Evolutionary conservation across 2,329 filamentous ascomycete species (phyloP).

Genomic region (Fusarium gaditjirri): DNA sequence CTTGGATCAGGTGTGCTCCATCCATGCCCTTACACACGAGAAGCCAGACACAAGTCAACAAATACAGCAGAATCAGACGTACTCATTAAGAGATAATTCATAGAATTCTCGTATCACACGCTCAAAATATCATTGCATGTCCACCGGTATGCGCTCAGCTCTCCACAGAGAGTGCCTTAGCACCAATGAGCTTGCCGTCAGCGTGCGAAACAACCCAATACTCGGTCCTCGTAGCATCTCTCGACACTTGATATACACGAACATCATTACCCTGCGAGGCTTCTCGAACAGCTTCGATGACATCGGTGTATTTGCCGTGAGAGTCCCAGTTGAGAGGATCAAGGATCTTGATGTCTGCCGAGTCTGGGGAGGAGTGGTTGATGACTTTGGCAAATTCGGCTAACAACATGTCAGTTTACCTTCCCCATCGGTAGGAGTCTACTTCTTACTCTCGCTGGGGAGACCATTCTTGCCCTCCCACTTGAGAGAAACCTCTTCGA

Average conservation of each 20-base stretch:
- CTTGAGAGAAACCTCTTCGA: constrained; percentile 77
- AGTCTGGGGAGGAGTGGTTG: constrained; percentile 62
- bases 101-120: not conserved
- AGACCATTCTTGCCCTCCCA: constrained; percentile 64
- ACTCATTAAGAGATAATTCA: not conserved
- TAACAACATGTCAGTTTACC: constrained; percentile 47
- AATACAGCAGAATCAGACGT: not conserved
- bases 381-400: constrained; percentile 78
- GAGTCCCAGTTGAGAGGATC: constrained; percentile 79
- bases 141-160: constrained; percentile 35
- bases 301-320: constrained; percentile 72
- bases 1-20: not conserved
- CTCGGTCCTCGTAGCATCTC: constrained; percentile 72
- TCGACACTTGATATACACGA: constrained; percentile 77
- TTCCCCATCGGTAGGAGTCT: not conserved
- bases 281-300: constrained; percentile 75
- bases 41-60: not conserved
- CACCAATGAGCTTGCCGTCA: constrained; percentile 74
- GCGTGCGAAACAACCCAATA: constrained; percentile 81
- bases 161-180: constrained; percentile 83
- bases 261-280: constrained; percentile 73
- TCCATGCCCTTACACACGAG: not conserved
- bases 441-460: constrained; percentile 68
- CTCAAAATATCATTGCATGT: not conserved
- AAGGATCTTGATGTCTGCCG: constrained; percentile 71